A percentile compares a stretch with the other conserved stretches of the same genome.
Evolutionary conservation across 441 rosid genomes (phyloP).

Genomic region (Caryocar brasiliense): DNA sequence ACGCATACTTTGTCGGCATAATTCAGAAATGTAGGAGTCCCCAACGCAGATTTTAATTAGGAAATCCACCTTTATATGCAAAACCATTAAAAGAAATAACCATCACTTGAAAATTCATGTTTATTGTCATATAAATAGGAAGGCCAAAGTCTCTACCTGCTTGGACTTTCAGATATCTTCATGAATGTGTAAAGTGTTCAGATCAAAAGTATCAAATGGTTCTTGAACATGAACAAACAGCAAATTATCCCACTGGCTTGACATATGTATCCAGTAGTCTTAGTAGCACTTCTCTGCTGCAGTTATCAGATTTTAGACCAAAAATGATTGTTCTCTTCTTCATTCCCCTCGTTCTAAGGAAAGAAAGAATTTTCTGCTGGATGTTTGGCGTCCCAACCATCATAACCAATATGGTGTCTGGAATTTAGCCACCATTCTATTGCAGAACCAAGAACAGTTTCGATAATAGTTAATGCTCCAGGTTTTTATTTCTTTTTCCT

Average conservation of each 20-base stretch:
- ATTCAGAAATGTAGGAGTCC: constrained; percentile 21
- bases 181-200: constrained; percentile 29
- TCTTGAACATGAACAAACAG: constrained; percentile 28
- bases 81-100: background rate
- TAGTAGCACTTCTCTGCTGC: constrained; percentile 24
- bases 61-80: constrained; percentile 25
- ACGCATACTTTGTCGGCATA: constrained; percentile 25
- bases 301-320: constrained; percentile 24
- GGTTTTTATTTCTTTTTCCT: background rate
- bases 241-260: constrained; percentile 21
- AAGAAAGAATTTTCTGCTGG: constrained; percentile 7
- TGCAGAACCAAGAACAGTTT: background rate
- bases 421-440: constrained; percentile 9
- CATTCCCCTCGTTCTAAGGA: constrained; percentile 4
- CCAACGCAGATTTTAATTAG: constrained; percentile 24
- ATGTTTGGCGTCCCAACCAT: constrained; percentile 12
- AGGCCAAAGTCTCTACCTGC: constrained; percentile 13
- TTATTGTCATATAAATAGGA: background rate
- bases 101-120: background rate
- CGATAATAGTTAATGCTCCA: background rate
- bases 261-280: constrained; percentile 10
- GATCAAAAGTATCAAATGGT: constrained; percentile 22
- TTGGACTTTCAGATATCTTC: constrained; percentile 35
- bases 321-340: constrained; percentile 23
- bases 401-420: background rate